phyloP scores from a whole-genome alignment of 2,329 filamentous ascomycete species.

The Xylaria sp. region DNA sequence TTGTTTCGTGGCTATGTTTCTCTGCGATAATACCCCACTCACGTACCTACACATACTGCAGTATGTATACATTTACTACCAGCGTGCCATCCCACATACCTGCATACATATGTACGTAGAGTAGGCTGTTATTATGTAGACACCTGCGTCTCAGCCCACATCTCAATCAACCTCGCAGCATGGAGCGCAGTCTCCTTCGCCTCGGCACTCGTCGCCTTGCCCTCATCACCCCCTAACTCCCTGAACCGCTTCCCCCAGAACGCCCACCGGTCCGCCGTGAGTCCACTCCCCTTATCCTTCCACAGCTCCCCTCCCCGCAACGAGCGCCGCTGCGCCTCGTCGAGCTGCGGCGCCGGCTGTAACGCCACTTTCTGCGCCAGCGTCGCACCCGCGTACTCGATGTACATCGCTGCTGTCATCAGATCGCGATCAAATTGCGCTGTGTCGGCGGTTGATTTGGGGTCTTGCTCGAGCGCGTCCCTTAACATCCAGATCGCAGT shows the following conservation, averaged over 20 bases:
- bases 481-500: constrained; percentile 48
- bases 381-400: constrained; percentile 46
- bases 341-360: constrained; percentile 39
- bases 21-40: background rate
- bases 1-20: background rate
- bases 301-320: constrained; percentile 43
- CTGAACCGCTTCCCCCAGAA: constrained; percentile 46
- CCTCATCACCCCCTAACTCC: constrained; percentile 39
- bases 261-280: constrained; percentile 43
- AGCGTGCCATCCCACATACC: no score
- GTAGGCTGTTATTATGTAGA: background rate
- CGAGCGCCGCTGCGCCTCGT: constrained; percentile 38
- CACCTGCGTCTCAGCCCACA: constrained; percentile 39
- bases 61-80: no score
- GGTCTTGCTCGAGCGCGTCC: constrained; percentile 44
- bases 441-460: background rate
- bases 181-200: constrained; percentile 41
- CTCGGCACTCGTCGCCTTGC: constrained; percentile 34
- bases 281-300: constrained; percentile 36
- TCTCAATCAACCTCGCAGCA: constrained; percentile 45
- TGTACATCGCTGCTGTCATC: constrained; percentile 44
- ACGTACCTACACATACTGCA: no score
- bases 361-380: constrained; percentile 38
- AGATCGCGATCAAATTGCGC: constrained; percentile 38
- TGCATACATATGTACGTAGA: no score